A percentile compares a stretch with the other conserved stretches of the same genome.
phyloP scores from a whole-genome alignment of 2,329 filamentous ascomycete species.

The Curvularia sp. region DNA sequence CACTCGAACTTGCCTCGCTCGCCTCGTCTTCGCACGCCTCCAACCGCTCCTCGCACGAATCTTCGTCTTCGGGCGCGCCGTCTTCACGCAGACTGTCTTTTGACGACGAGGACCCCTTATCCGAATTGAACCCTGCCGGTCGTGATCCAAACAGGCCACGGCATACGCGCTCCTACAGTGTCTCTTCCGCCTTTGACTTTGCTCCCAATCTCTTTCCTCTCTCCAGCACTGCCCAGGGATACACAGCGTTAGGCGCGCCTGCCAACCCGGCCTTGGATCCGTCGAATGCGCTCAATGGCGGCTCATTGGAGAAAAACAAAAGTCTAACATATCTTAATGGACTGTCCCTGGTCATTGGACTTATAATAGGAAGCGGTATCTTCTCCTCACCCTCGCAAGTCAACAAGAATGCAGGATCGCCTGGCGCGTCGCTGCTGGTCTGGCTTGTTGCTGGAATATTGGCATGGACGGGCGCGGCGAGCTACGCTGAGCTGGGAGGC shows the following conservation, averaged over 20 bases:
- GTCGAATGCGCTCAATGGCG: constrained; percentile 68
- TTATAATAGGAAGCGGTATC: constrained; percentile 96
- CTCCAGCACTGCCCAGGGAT: constrained; percentile 77
- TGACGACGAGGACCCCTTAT: constrained; percentile 81
- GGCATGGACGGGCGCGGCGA: constrained; percentile 94
- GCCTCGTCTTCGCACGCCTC: constrained; percentile 79
- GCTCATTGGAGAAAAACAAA: constrained; percentile 93
- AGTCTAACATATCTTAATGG: constrained; percentile 95
- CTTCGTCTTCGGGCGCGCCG: constrained; percentile 81
- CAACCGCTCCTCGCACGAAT: constrained; percentile 71
- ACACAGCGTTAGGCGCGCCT: constrained; percentile 84
- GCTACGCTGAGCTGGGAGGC: constrained; percentile 93
- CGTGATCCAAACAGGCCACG: constrained; percentile 47
- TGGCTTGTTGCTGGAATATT: constrained; percentile 91
- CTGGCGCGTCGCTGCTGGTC: constrained; percentile 86
- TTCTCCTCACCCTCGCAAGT: constrained; percentile 95
- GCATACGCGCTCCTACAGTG: constrained; percentile 77
- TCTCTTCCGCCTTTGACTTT: constrained; percentile 95
- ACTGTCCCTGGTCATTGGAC: constrained; percentile 83
- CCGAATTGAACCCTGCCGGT: constrained; percentile 63
- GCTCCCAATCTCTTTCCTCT: constrained; percentile 91
- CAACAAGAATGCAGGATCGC: constrained; percentile 87
- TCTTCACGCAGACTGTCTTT: constrained; percentile 93
- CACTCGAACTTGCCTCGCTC: constrained; percentile 92
- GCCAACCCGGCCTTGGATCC: constrained; percentile 63